Evolutionary conservation across 768 basidiomycete species (phyloP), one percentile per base, ranked within the genome.

Genomic region (Termitomyces sp.): DNA sequence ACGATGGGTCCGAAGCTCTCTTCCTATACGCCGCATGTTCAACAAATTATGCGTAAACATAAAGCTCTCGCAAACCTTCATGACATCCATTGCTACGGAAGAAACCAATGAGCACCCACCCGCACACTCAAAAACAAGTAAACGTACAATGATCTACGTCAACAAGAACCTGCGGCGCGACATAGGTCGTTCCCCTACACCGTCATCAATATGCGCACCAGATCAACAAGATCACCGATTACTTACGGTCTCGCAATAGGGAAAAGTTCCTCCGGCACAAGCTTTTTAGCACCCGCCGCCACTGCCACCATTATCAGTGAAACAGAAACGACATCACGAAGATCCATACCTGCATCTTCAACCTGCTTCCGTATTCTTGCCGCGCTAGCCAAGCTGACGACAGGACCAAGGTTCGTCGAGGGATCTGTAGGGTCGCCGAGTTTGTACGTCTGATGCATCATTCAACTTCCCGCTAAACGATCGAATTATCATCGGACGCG

Each of bases 1-100:
- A 98, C 79, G 7, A 97, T 83, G 0, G 97, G 97, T 0, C 97
- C 97, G 64, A 98, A 98, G 0, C 92, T 93, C 75, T 95, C 92
- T 74, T 90, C 88, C 88, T 91, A 62, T 11, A 57, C 22, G 57
- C 7, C 54, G 28, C 13, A 24, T 16, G 1, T 2, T 44, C 4
- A 58, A 20, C 7, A 18, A 35, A 13, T 32, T 6, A 22, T 0
- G 2, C n/a, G 36, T 16, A 20, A 12, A 13, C 4, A 51, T 2
- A 18, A 3, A 33, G 12, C 22, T 42, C 16, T 11, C 22, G 58
- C 76, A 4, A 66, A 89, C 95, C 79, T 75, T 92, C 95, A 98
- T 97, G 36, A 97, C 78, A 28, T 94, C 90, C 95, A 98, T 97
- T 16, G 80, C 92, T 93, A 62, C 28, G 39, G 4, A 45, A 18